Conservation (phyloP, 2,329 filamentous ascomycete species). For the Calonectria pteridis region DNA sequence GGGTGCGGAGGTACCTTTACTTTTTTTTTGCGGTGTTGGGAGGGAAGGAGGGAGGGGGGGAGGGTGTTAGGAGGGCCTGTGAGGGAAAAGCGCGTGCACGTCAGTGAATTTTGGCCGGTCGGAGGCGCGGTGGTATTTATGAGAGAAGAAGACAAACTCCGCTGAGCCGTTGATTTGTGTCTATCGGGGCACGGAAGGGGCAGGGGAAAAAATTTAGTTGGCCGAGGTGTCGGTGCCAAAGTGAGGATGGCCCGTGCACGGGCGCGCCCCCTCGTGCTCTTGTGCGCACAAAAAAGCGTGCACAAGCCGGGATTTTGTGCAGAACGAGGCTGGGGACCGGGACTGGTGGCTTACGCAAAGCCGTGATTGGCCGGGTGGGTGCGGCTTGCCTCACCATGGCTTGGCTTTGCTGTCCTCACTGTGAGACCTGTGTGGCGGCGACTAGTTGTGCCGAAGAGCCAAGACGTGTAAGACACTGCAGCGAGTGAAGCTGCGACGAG, state of each 20-base stretch:
- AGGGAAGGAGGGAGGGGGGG: constrained; percentile 34
- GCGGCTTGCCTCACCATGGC: constrained; percentile 5
- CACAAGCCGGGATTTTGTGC: constrained; percentile 18
- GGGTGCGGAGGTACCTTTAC: constrained; percentile 36
- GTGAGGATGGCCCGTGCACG: constrained; percentile 27
- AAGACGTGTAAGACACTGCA: constrained; percentile 16
- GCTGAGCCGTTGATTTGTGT: constrained; percentile 51
- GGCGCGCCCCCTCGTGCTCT: constrained; percentile 13
- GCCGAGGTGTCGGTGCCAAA: constrained; percentile 39
- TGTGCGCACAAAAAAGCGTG: not conserved
- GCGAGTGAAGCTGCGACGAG: constrained; percentile 5
- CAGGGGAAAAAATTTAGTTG: constrained; percentile 52
- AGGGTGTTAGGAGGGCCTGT: constrained; percentile 51
- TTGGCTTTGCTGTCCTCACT: not conserved
- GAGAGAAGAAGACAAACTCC: constrained; percentile 54
- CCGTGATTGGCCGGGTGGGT: not conserved
- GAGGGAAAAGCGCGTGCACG: constrained; percentile 61
- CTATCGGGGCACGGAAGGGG: constrained; percentile 54
- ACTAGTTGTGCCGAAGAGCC: constrained; percentile 8
- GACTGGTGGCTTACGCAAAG: constrained; percentile 7
- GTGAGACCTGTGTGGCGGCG: constrained; percentile 22
- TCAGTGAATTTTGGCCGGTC: constrained; percentile 58
- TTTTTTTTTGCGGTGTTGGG: constrained; percentile 34
- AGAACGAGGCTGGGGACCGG: constrained; percentile 26
- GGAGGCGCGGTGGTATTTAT: constrained; percentile 62